These are phyloP conservation scores for Trifolium subterraneum DNA, from an alignment of 306 rosid genomes.

Conservation along the genomic window DNA sequence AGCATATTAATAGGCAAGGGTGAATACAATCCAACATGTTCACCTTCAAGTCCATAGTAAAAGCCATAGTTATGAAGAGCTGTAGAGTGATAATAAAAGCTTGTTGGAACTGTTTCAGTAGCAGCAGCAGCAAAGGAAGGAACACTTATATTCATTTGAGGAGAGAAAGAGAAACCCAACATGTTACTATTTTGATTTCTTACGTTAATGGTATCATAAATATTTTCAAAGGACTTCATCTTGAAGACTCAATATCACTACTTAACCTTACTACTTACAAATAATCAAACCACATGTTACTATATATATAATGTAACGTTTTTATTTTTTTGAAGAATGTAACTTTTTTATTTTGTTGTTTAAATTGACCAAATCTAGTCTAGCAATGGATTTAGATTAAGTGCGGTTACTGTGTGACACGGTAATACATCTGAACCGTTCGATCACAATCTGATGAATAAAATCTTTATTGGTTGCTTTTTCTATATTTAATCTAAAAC, in stretches of 20 bases:
- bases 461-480: too few species aligned
- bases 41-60: conserved; percentile 60
- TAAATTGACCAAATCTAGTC: too few species aligned
- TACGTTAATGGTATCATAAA: conserved; percentile 36
- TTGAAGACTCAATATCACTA: conserved; percentile 1
- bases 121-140: conserved; percentile 39
- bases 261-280: conserved; percentile 40
- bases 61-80: conserved; percentile 61
- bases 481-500: too few species aligned
- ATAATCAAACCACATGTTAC: not conserved
- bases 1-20: conserved; percentile 63
- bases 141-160: conserved; percentile 59
- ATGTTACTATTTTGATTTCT: conserved; percentile 53
- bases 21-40: conserved; percentile 61
- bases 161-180: conserved; percentile 74
- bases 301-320: too few species aligned
- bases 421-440: too few species aligned
- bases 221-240: conserved; percentile 1
- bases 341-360: conserved; percentile 38
- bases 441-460: too few species aligned
- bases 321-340: too few species aligned
- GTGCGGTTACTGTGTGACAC: too few species aligned
- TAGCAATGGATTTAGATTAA: too few species aligned
- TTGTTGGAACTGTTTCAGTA: conserved; percentile 46
- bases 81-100: conserved; percentile 46